Evolutionary conservation across 2,329 filamentous ascomycete genomes (phyloP).

Genomic region (Hymenoscyphus linearis): DNA sequence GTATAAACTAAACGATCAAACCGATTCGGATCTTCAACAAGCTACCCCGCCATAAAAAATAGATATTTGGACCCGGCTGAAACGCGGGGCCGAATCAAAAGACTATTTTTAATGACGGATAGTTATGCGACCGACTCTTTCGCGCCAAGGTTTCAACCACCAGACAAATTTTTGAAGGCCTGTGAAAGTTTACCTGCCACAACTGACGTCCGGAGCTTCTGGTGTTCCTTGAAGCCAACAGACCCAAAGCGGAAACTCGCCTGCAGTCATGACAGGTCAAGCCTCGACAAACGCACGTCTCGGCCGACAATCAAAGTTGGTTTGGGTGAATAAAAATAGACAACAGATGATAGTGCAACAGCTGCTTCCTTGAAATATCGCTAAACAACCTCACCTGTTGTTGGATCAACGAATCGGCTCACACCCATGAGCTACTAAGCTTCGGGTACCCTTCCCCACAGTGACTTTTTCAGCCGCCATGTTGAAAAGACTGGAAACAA

Average conservation of each 20-base stretch:
- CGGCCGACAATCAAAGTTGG: neutral
- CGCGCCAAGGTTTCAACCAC: slow-evolving; percentile 3
- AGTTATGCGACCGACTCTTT: neutral
- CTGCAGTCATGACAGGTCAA: neutral
- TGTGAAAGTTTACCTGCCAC: slow-evolving; percentile 2
- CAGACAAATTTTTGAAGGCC: neutral
- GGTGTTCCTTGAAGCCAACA: neutral
- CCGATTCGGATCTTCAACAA: neutral
- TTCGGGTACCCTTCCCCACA: neutral
- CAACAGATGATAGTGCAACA: slow-evolving; percentile 4
- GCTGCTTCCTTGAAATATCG: slow-evolving; percentile 2
- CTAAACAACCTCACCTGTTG: neutral
- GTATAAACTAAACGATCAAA: neutral
- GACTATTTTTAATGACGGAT: slow-evolving; percentile 1
- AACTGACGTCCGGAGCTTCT: neutral
- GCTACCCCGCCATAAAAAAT: neutral
- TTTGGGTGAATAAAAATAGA: slow-evolving; percentile 10
- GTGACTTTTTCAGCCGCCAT: neutral
- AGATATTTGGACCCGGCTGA: neutral
- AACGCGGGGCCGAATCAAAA: neutral
- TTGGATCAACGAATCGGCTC: neutral
- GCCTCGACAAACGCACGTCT: neutral
- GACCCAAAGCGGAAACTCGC: neutral
- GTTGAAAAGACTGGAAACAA: neutral
- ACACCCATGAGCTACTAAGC: neutral